Evolutionary conservation across 257 asterid species (phyloP).

Genomic region (Solanum peruvianum): DNA sequence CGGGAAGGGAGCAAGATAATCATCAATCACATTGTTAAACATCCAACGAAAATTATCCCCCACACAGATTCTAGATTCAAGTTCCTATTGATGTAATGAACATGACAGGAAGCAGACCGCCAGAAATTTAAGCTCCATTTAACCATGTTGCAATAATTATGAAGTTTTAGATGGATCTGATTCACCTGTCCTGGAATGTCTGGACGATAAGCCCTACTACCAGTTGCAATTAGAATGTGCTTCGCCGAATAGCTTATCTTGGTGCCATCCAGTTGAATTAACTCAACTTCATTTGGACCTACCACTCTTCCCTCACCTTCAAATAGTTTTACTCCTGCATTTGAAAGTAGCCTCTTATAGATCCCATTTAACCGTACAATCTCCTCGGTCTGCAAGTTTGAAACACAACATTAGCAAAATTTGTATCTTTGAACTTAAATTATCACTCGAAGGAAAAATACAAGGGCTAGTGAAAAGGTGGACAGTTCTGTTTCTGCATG

Average conservation of each 20-base stretch:
- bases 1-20: background rate
- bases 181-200: conserved; percentile 75
- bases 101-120: background rate
- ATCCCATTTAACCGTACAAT: conserved; percentile 82
- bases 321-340: conserved; percentile 81
- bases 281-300: conserved; percentile 90
- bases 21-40: background rate
- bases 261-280: conserved; percentile 90
- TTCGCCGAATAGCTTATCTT: conserved; percentile 79
- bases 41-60: background rate
- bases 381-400: conserved; percentile 69
- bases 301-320: conserved; percentile 96
- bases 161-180: background rate
- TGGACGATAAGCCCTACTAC: conserved; percentile 86
- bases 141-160: background rate
- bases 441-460: background rate
- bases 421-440: background rate
- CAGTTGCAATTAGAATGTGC: conserved; percentile 86
- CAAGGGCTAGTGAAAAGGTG: background rate
- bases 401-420: background rate
- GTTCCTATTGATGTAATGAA: background rate
- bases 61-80: background rate
- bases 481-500: background rate
- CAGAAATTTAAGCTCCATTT: background rate
- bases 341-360: conserved; percentile 77